These are phyloP conservation scores for Mycena belliarum DNA, from an alignment of 768 basidiomycete genomes.

Conservation along the genomic window DNA sequence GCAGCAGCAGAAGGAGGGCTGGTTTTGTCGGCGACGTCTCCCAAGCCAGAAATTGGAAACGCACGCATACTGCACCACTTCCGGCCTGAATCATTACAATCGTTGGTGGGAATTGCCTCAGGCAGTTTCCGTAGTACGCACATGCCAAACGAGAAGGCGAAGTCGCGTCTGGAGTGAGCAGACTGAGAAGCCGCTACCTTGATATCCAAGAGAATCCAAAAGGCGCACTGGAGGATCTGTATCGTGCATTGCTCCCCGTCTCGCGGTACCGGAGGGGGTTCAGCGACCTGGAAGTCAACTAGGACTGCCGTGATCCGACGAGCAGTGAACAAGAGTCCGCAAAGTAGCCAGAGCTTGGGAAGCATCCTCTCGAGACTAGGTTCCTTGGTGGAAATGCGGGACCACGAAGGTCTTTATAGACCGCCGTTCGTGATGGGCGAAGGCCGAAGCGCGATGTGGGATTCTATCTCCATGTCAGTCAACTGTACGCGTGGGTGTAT, in stretches of 20 bases:
- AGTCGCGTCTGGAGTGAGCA: constrained; percentile 56
- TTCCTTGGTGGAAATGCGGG: background rate
- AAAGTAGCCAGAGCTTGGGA: constrained; percentile 11
- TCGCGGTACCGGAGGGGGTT: constrained; percentile 69
- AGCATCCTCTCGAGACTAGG: constrained; percentile 5
- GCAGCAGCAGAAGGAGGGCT: constrained; percentile 74
- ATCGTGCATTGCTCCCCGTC: constrained; percentile 63
- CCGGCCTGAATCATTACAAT: constrained; percentile 43
- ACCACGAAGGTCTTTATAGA: background rate
- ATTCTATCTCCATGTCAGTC: background rate
- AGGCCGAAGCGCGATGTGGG: constrained; percentile 14
- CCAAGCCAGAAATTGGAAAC: constrained; percentile 13
- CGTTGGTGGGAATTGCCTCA: background rate
- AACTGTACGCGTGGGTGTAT: background rate
- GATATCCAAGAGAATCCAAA: background rate
- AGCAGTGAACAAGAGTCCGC: constrained; percentile 26
- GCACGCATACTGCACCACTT: constrained; percentile 63
- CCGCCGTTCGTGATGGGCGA: background rate
- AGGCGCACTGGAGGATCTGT: constrained; percentile 59
- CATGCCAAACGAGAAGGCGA: constrained; percentile 71
- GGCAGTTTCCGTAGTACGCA: constrained; percentile 33
- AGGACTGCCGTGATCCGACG: constrained; percentile 47
- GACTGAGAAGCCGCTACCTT: background rate
- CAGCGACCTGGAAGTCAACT: constrained; percentile 67
- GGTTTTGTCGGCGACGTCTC: background rate